Evolutionary conservation across 495 filamentous ascomycete species (phyloP), one percentile per base, ranked within the genome.

Genomic region (Penicillium roqueforti): DNA sequence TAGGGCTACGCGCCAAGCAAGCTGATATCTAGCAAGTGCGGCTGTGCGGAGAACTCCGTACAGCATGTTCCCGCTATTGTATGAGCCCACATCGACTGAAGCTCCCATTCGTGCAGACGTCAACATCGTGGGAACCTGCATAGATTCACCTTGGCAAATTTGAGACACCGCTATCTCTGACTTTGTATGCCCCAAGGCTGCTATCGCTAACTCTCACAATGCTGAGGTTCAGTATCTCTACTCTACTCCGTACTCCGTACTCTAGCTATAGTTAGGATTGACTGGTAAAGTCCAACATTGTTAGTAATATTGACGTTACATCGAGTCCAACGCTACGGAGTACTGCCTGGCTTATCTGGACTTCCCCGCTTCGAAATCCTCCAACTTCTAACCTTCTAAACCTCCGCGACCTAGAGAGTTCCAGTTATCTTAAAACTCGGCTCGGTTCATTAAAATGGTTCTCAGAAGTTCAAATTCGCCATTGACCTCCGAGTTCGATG

Each of bases 401-500:
- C 13, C 13, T 43, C 40, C 40, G 32, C 32, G 0, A 26, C 22
- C 6, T 43, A 43, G 40, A 43, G 2, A 36, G 6, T 36, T 8
- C 32, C 6, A 16, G 8, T 36, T 16, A 3, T 36, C 32, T 36
- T 1, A 0, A 7, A 13, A 16, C 22, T 3, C 14, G 26, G 22
- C 2, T 11, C 20, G 5, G 25, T 3, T 31, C 20, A 6, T 4
- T 8, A 22, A 18, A 34, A 52, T 52, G 49, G 49, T 52, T 18
- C 26, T 34, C 2, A 26, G 49, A 36, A 22, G 5, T 13, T 1
- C 39, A 22, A 18, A 5, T 4, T 46, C 32, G 1, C 51, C 51
- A 23, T 26, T 53, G 28, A 37, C 26, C 16, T 9, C 23, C 1
- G 61, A 64, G 1, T 76, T 80, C 44, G 61, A 54, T 26, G 51